phyloP scores from a whole-genome alignment of 1,139 yeast genomes.

The Magnusiomyces tetraspermus region DNA sequence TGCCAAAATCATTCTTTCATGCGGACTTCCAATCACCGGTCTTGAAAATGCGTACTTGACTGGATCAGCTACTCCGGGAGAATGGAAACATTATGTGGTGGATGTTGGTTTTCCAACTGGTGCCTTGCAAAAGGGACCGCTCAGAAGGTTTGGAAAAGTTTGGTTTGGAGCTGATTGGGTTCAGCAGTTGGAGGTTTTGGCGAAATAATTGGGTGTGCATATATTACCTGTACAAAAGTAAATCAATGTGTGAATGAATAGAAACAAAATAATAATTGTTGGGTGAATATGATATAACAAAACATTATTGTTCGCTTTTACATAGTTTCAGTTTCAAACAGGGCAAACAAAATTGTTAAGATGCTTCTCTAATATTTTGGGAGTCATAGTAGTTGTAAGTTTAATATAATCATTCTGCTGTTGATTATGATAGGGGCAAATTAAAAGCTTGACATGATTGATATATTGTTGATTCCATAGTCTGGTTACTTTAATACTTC shows the following conservation, averaged over 20 bases:
- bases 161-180: slow-evolving; percentile 36
- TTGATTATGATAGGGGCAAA: too few relatives aligned
- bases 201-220: slow-evolving; percentile 3
- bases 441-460: too few relatives aligned
- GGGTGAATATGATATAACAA: too few relatives aligned
- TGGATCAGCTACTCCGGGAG: slow-evolving; percentile 36
- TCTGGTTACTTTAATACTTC: too few relatives aligned
- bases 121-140: slow-evolving; percentile 34
- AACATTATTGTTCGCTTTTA: background rate
- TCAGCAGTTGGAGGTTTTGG: slow-evolving; percentile 21
- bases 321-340: too few relatives aligned
- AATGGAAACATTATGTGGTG: slow-evolving; percentile 50
- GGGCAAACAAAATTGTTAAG: too few relatives aligned
- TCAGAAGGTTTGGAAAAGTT: slow-evolving; percentile 38
- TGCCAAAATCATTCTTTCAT: slow-evolving; percentile 51
- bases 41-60: slow-evolving; percentile 49
- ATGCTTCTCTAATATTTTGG: too few relatives aligned
- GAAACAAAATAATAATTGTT: background rate
- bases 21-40: slow-evolving; percentile 69
- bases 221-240: background rate
- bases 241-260: background rate
- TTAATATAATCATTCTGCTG: too few relatives aligned
- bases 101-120: slow-evolving; percentile 61
- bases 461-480: too few relatives aligned
- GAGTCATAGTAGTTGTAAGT: too few relatives aligned